Base-by-base conservation (phyloP, 208 protist genomes). In the Trypanosoma caninum region DNA sequence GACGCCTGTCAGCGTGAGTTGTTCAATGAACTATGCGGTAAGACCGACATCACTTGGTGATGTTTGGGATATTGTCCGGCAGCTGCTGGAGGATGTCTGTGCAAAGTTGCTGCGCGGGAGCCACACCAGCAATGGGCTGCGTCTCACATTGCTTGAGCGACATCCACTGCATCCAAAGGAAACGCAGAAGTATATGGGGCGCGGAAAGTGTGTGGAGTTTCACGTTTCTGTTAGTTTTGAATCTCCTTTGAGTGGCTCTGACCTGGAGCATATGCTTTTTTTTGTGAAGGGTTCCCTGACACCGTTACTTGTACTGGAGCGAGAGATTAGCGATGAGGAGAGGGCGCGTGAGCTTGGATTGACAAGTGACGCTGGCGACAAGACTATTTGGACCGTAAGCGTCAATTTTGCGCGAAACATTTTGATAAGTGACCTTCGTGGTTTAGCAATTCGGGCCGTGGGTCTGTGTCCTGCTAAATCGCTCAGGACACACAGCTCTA, bases 21-120 rank as follows among this genome's bases (percentile, higher is more conserved):
- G 85, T 67, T 86, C 82, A 30, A 93, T 95, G 86, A 93, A 95
- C 72, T 95, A 95, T 68, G 86, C 82, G 1, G 89, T 95, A 40
- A 75, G 89, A 8, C 86, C 86, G 3, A 34, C 34, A 6, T 62
- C 59, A 25, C 20, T 77, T 8, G 76, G 82, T 10, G 89, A 93
- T 62, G 71, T 95, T 9, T 86, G 74, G 75, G 72, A 28, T 25
- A 89, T 95, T 57, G 23, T 68, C 18, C 59, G 44, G 8, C 65
- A 95, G 58, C 59, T 95, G 4, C 60, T 93, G 9, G 73, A 81
- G 30, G 84, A 81, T 52, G 86, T 92, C 13, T 85, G 79, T 58
- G 46, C 5, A 14, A 95, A 95, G 69, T 58, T 95, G 67, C 51
- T 75, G 18, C 81, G 82, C n/a, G 59, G 59, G 25, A 42, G 72